Percentiles rank a stretch among this genome's conserved stretches.
Conservation (phyloP, 129 eudicot species). For the Gnaphalium uliginosum region DNA sequence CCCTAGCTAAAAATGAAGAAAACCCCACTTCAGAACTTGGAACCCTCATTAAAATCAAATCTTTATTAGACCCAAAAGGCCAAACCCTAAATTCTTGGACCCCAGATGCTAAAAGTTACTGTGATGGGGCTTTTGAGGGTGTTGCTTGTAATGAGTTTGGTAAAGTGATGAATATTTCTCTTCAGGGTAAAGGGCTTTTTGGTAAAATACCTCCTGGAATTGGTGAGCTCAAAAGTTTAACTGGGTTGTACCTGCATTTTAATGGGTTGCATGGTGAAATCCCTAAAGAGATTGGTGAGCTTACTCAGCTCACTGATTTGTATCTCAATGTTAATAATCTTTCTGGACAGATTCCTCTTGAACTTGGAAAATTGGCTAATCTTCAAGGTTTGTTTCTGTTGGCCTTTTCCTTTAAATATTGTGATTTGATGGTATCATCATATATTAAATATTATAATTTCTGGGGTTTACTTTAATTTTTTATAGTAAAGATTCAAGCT, state of each 20-base stretch:
- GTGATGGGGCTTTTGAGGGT: conserved; percentile 72
- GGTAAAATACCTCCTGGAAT: conserved; percentile 83
- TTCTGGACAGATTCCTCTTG: conserved; percentile 67
- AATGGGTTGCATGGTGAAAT: conserved; percentile 73
- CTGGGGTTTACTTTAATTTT: neutral
- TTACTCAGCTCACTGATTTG: conserved; percentile 80
- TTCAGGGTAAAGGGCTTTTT: conserved; percentile 87
- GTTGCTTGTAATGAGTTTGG: conserved; percentile 77
- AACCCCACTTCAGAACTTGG: conserved; percentile 35
- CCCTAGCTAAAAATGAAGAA: conserved; percentile 29
- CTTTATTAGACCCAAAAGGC: conserved; percentile 69
- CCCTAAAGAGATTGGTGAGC: conserved; percentile 71
- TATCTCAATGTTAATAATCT: conserved; percentile 88
- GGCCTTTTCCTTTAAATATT: neutral
- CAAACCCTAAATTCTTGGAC: conserved; percentile 72
- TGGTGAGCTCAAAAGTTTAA: conserved; percentile 71
- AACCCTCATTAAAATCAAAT: conserved; percentile 53
- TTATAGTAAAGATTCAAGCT: conserved; percentile 17
- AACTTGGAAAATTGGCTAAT: conserved; percentile 64
- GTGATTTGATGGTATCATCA: neutral
- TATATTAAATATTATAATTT: neutral
- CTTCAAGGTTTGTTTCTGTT: conserved; percentile 68
- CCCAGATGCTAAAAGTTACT: conserved; percentile 50
- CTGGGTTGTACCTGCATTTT: conserved; percentile 92
- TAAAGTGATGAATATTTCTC: conserved; percentile 82